Evolutionary conservation across 176 grass and related monocot genomes (phyloP).

Genomic region (Aegilops speltoides): DNA sequence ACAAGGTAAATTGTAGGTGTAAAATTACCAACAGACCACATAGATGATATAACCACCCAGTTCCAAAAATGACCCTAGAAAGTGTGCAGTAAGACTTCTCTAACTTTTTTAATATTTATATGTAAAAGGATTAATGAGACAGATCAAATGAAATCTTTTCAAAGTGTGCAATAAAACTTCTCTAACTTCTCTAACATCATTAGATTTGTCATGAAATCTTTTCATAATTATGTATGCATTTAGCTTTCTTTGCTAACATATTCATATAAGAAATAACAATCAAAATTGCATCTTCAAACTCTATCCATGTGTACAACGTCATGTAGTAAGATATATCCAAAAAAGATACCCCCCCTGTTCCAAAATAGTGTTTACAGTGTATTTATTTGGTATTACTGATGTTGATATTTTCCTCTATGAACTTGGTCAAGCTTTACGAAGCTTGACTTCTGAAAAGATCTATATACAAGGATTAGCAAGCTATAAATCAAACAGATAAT

Average conservation of each 20-base stretch:
- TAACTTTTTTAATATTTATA: not conserved
- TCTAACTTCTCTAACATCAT: not conserved
- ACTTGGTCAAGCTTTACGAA: no score
- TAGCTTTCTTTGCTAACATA: not conserved
- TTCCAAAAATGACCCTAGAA: not conserved
- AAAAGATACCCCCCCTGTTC: no score
- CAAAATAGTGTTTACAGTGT: no score
- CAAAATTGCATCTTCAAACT: not conserved
- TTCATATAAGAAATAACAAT: not conserved
- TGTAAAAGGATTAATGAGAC: not conserved
- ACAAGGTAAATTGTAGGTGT: conserved; percentile 24
- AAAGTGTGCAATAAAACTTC: no score
- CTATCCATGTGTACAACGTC: not conserved
- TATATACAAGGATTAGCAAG: not conserved
- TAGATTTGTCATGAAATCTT: not conserved
- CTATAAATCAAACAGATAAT: not conserved
- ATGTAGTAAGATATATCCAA: not conserved
- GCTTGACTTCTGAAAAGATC: not conserved
- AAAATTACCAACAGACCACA: conserved; percentile 1
- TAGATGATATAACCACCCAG: not conserved
- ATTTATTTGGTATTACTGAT: no score
- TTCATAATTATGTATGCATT: not conserved
- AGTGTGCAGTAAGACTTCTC: not conserved
- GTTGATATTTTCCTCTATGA: no score
- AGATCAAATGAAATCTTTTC: not conserved